Conservation (phyloP, 129 eudicot genomes). For the Solidago caesia region DNA sequence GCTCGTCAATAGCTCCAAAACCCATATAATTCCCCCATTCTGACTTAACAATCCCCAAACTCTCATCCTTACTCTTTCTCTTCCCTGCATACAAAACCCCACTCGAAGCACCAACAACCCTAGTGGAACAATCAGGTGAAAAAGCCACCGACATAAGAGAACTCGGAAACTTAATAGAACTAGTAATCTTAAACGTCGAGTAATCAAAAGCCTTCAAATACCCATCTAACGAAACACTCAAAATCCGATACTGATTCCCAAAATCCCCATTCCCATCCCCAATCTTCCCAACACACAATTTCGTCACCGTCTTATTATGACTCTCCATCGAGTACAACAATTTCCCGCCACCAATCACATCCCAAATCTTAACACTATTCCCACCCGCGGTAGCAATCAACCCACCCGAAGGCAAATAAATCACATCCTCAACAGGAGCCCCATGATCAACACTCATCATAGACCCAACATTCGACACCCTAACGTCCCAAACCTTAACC, state of each 20-base stretch:
- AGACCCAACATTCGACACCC: conserved; percentile 45
- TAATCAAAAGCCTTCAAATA: conserved; percentile 85
- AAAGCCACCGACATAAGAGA: conserved; percentile 74
- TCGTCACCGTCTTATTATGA: conserved; percentile 83
- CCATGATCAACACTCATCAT: conserved; percentile 67
- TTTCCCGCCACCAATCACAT: conserved; percentile 90
- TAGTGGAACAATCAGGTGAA: conserved; percentile 71
- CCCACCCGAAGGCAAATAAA: conserved; percentile 83
- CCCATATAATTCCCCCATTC: conserved; percentile 41
- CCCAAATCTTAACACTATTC: conserved; percentile 84
- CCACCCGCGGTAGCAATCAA: conserved; percentile 89
- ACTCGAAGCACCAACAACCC: conserved; percentile 72
- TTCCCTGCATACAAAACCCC: conserved; percentile 76
- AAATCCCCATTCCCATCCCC: conserved; percentile 51
- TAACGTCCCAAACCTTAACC: conserved; percentile 83
- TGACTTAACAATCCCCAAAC: conserved; percentile 25
- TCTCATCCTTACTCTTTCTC: conserved; percentile 48
- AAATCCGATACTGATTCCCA: conserved; percentile 52
- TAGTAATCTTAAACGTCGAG: conserved; percentile 64
- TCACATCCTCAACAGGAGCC: conserved; percentile 85
- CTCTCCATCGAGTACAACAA: conserved; percentile 73
- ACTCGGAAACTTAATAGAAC: conserved; percentile 68
- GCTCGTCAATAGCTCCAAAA: conserved; percentile 38
- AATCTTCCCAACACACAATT: conserved; percentile 65
- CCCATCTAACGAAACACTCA: conserved; percentile 91